Evolutionary conservation across 2,329 filamentous ascomycete species (phyloP), one percentile per base, ranked within the genome.

Genomic region (Pseudogymnoascus sp.): DNA sequence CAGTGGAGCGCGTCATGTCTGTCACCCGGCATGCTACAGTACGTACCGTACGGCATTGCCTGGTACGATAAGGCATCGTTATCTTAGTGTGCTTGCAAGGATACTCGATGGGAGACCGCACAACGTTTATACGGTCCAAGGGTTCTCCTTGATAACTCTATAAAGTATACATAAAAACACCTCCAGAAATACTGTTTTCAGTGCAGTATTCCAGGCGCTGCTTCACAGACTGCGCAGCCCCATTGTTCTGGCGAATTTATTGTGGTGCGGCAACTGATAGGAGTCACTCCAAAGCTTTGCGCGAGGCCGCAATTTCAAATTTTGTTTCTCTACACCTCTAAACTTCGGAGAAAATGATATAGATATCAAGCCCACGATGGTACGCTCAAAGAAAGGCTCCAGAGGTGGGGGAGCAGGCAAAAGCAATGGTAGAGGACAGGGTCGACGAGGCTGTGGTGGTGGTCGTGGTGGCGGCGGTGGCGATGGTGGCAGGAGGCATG

Each of bases 401-500:
- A 62, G 42, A 40, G 64, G 63, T n/a, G 40, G 60, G 23, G 37
- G 60, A 16, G 23, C 37, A 44, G 37, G 40, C 37, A 60, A 61
- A 61, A 61, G 60, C 40, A 31, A 61, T 38, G 42, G 66, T 44
- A 60, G 64, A 37, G 40, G 65, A 14, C 47, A 61, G 16, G 63
- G 64, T 16, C 38, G 44, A 25, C 61, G 56, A 62, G 37, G 63
- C 11, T 42, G 65, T 44, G 64, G 64, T 31, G 62, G 64, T 8
- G 64, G 66, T n/a, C 40, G 63, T 11, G 42, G 60, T 23, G 40
- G 31, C 18, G 28, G 28, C 40, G 53, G 63, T 23, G 40, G 31
- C 18, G 28, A 18, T 35, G 44, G 64, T n/a, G 64, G 64, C 47
- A 64, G 50, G 28, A 56, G 50, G 3, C 28, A 60, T 18, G 59